A percentile compares a stretch with the other conserved stretches of the same genome.
These are phyloP conservation scores for Harrya chromipes DNA, from an alignment of 768 basidiomycete genomes.

Conservation along the genomic window DNA sequence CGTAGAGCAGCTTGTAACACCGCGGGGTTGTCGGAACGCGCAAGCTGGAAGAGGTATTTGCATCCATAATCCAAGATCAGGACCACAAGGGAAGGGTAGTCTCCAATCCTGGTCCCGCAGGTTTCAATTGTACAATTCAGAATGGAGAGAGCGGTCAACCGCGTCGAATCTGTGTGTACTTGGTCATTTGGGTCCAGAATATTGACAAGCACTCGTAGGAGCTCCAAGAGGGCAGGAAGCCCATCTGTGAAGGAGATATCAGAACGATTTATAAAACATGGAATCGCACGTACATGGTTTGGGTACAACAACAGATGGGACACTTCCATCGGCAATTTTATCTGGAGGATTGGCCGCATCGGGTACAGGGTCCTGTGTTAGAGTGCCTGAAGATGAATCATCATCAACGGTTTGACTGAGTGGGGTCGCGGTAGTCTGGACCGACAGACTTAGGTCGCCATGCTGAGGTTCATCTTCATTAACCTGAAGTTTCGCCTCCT, in stretches of 20 bases:
- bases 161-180: constrained; percentile 94
- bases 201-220: constrained; percentile 91
- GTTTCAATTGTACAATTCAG: constrained; percentile 87
- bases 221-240: constrained; percentile 87
- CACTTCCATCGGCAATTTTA: constrained; percentile 35
- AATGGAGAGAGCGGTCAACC: constrained; percentile 82
- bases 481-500: constrained; percentile 63
- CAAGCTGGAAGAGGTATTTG: constrained; percentile 96
- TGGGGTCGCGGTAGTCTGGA: constrained; percentile 37
- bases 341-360: background rate
- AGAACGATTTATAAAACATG: background rate
- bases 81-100: constrained; percentile 72
- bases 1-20: constrained; percentile 81
- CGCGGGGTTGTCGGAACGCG: constrained; percentile 80
- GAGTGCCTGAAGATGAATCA: constrained; percentile 6
- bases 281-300: constrained; percentile 22
- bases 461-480: constrained; percentile 50
- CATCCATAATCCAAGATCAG: constrained; percentile 88
- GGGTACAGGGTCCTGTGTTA: background rate
- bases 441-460: constrained; percentile 60
- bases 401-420: constrained; percentile 21
- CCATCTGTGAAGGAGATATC: constrained; percentile 52
- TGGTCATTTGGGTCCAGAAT: constrained; percentile 94
- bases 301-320: constrained; percentile 10
- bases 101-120: constrained; percentile 69